Percentiles rank a stretch among this genome's conserved stretches.
Evolutionary conservation across 306 rosid genomes (phyloP).

Genomic region (Casuarina cunninghamiana): DNA sequence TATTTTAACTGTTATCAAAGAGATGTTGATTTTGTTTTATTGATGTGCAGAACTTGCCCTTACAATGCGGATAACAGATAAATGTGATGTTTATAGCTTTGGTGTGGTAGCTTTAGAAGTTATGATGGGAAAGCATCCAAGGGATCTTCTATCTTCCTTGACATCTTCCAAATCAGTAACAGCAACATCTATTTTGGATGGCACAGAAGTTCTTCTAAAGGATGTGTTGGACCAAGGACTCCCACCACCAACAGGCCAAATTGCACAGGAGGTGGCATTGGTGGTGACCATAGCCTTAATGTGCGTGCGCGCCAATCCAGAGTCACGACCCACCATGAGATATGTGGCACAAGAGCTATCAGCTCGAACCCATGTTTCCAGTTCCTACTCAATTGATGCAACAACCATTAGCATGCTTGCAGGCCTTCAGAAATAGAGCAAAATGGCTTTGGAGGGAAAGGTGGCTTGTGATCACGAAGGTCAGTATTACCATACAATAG

Average conservation of each 20-base stretch:
- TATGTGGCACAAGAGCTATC: slow-evolving; percentile 65
- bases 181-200: slow-evolving; percentile 16
- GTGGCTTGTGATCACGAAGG: neutral
- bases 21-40: neutral
- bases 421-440: slow-evolving; percentile 31
- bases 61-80: slow-evolving; percentile 56
- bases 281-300: slow-evolving; percentile 50
- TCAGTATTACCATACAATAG: neutral
- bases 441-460: neutral
- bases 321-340: slow-evolving; percentile 62
- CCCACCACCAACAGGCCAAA: slow-evolving; percentile 44
- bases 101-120: slow-evolving; percentile 63
- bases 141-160: slow-evolving; percentile 41
- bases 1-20: neutral
- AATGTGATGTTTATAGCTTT: slow-evolving; percentile 66
- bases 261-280: slow-evolving; percentile 44
- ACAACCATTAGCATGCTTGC: slow-evolving; percentile 37
- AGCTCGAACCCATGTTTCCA: slow-evolving; percentile 26
- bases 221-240: slow-evolving; percentile 64
- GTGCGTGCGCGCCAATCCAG: slow-evolving; percentile 52
- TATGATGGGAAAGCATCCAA: slow-evolving; percentile 74
- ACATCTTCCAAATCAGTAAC: slow-evolving; percentile 20
- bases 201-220: slow-evolving; percentile 39
- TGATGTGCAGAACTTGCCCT: slow-evolving; percentile 60
- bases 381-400: slow-evolving; percentile 35